phyloP scores from a whole-genome alignment of 75 land plant species.

The Pinus tabuliformis region DNA sequence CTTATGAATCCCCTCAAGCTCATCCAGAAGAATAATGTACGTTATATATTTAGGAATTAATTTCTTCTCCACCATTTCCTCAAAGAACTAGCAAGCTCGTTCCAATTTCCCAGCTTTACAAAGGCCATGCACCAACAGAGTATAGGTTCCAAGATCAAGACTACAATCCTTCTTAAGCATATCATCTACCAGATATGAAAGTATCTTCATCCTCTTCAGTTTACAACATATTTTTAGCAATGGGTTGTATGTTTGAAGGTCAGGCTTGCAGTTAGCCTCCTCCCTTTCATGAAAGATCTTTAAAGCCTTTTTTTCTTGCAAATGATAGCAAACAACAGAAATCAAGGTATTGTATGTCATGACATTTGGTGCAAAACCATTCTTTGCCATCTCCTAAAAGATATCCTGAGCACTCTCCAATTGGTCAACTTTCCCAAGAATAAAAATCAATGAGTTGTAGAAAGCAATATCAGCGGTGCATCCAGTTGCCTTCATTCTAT shows the following conservation, averaged over 20 bases:
- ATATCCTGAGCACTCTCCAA: constrained; percentile 39
- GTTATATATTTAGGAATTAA: constrained; percentile 46
- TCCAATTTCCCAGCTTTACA: constrained; percentile 43
- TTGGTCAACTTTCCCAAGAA: constrained; percentile 35
- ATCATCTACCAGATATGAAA: no score
- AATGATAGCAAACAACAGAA: constrained; percentile 49
- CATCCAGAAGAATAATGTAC: constrained; percentile 32
- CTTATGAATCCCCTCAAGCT: constrained; percentile 40
- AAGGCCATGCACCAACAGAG: constrained; percentile 47
- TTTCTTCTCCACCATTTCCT: constrained; percentile 59
- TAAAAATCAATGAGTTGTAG: constrained; percentile 46
- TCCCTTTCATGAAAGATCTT: constrained; percentile 13
- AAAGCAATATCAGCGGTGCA: constrained; percentile 50
- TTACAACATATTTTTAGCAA: no score
- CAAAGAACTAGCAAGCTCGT: constrained; percentile 56
- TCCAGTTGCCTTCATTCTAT: constrained; percentile 50
- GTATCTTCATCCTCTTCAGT: no score
- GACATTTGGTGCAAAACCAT: constrained; percentile 42
- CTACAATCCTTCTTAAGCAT: no score
- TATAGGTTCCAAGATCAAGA: background rate
- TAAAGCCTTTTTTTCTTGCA: constrained; percentile 10
- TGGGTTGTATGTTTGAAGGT: no score
- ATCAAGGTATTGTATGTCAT: constrained; percentile 71
- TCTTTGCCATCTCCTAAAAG: constrained; percentile 54
- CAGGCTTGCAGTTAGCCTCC: no score